Base-by-base conservation (phyloP, 2,329 filamentous ascomycete species). In the Epichloe elymi region DNA sequence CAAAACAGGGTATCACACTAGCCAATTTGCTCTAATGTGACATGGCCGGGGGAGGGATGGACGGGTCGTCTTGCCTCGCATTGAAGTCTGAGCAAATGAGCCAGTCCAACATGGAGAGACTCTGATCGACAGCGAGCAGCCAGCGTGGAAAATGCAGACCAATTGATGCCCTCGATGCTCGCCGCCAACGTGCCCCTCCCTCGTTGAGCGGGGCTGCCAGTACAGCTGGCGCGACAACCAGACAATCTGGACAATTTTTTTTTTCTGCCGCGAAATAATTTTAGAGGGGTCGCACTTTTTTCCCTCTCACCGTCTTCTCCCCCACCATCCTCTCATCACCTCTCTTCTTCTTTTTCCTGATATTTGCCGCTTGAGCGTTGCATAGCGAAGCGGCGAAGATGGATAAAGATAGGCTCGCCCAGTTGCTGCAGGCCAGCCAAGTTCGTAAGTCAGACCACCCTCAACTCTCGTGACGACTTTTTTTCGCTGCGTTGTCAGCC, bases 371-470 rank as follows among this genome's bases (percentile, higher is more conserved):
- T 51, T 41, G 45, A 53, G 45, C 51, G 20, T 48, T 49, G 41
- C 47, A 50, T 33, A 52, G 50, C 52, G 39, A 41, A 41, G 52
- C 52, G 52, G 44, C 47, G 5, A 54, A 46, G 52, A 71, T 72
- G 69, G 70, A 72, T 58, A 71, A 70, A 63, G 83, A 88, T 69
- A 82, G 86, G 72, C 89, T 96, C 67, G 78, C 93, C 59, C 78
- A 85, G 74, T 82, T 95, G 71, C 80, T 96, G 66, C 81, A 93
- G 77, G 84, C 86, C 71, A 83, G 91, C 62, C 80, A 95, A 71
- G 82, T 88, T 68, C 89, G 88, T 93, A 74, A 74, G 86, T 82
- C 41, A 23, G 17, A 14, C 36, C 36, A 20, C 5, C 5, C 30
- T 48, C 17, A 23, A 36, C 30, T 8, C 14, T 17, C 12, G 26